Evolutionary conservation across 2,329 filamentous ascomycete genomes (phyloP).

Genomic region (Chaetomiaceae sp.): DNA sequence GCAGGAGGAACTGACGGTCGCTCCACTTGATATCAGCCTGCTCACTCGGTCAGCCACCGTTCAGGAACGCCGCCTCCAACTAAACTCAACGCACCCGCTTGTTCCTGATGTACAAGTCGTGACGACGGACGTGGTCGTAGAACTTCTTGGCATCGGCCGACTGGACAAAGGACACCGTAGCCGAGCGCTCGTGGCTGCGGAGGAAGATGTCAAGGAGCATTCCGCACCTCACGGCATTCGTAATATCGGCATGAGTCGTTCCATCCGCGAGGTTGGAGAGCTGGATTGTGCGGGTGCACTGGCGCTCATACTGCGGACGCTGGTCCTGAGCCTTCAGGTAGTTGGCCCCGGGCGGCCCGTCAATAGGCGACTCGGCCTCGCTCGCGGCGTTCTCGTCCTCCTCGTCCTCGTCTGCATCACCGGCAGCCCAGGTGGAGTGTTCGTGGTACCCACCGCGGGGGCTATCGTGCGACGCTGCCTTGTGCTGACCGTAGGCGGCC

Average conservation of each 20-base stretch:
- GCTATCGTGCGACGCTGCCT: neutral
- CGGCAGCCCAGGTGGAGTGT: constrained; percentile 18
- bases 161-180: constrained; percentile 64
- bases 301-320: constrained; percentile 31
- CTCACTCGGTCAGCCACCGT: neutral
- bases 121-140: constrained; percentile 54
- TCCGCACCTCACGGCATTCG: constrained; percentile 61
- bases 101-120: constrained; percentile 62
- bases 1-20: constrained; percentile 62
- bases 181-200: constrained; percentile 51
- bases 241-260: constrained; percentile 60
- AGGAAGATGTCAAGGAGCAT: constrained; percentile 63
- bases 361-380: constrained; percentile 16
- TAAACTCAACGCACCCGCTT: constrained; percentile 51
- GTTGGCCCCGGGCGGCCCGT: constrained; percentile 15
- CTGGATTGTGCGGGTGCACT: constrained; percentile 51
- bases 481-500: neutral
- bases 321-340: constrained; percentile 15
- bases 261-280: constrained; percentile 56
- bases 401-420: constrained; percentile 18
- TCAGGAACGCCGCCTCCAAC: neutral
- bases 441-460: constrained; percentile 5
- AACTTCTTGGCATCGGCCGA: constrained; percentile 59
- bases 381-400: constrained; percentile 16
- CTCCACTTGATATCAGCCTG: constrained; percentile 66